Evolutionary conservation across 345 rosid species (phyloP).

Genomic region (Eucalyptus paniculata): DNA sequence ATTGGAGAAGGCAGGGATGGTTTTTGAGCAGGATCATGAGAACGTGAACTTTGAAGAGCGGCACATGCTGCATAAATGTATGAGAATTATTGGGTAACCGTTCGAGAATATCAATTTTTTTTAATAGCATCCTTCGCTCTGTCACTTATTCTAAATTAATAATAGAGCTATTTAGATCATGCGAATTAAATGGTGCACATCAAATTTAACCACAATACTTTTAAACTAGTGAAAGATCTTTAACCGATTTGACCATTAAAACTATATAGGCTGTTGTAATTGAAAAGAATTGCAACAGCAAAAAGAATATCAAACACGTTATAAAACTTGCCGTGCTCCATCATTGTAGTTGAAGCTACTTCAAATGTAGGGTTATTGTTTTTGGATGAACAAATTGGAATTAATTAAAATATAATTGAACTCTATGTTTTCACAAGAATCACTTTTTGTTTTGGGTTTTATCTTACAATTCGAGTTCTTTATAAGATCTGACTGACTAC

Average conservation of each 20-base stretch:
- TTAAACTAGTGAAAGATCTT: not conserved
- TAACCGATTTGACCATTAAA: fast-evolving
- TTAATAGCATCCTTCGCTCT: not conserved
- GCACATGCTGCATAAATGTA: not conserved
- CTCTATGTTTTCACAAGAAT: fast-evolving
- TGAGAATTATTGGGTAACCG: not conserved
- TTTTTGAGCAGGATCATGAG: not conserved
- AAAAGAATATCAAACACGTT: not conserved
- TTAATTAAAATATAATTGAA: fast-evolving
- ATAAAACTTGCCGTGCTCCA: fast-evolving
- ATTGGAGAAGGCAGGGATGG: not conserved
- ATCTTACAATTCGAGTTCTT: fast-evolving
- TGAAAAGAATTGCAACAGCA: fast-evolving
- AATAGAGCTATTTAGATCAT: not conserved
- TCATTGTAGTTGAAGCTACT: too few relatives aligned
- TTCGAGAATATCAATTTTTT: not conserved
- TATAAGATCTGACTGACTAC: fast-evolving
- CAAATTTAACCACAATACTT: fast-evolving
- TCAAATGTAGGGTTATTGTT: too few relatives aligned
- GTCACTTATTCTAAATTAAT: not conserved
- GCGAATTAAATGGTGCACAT: not conserved
- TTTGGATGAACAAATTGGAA: not conserved
- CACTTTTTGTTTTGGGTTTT: fast-evolving
- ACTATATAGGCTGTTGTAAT: fast-evolving
- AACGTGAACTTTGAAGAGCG: not conserved